A percentile compares a stretch with the other conserved stretches of the same genome.
Conservation (phyloP, 306 rosid species). For the Lablab purpureus region DNA sequence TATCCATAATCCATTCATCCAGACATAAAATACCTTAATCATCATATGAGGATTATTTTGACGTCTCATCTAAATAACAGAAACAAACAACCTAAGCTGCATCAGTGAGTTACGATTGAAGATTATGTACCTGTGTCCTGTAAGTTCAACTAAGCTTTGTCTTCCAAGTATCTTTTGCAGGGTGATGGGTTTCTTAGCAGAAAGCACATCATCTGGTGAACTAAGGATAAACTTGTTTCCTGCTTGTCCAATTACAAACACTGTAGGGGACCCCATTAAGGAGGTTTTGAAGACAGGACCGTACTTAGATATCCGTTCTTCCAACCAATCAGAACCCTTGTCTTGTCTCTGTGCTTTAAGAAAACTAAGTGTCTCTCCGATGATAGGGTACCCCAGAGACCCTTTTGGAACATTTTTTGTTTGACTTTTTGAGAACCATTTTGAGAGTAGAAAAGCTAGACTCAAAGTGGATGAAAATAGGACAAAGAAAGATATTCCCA, state of each 20-base stretch:
- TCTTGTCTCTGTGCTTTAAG: constrained; percentile 52
- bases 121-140: constrained; percentile 54
- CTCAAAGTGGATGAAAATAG: constrained; percentile 49
- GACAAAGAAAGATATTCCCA: constrained; percentile 41
- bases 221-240: constrained; percentile 59
- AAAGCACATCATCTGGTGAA: constrained; percentile 53
- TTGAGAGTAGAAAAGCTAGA: constrained; percentile 46
- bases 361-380: constrained; percentile 63
- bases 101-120: neutral
- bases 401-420: constrained; percentile 61
- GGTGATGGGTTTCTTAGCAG: constrained; percentile 58
- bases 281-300: constrained; percentile 61
- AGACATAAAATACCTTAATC: neutral
- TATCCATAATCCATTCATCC: neutral
- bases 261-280: constrained; percentile 62
- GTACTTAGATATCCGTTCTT: constrained; percentile 55
- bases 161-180: constrained; percentile 49
- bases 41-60: too few relatives aligned
- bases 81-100: neutral
- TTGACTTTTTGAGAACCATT: constrained; percentile 46
- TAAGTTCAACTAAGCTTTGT: constrained; percentile 53
- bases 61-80: neutral
- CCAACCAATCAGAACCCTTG: constrained; percentile 56
- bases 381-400: constrained; percentile 60
- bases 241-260: constrained; percentile 53